Evolutionary conservation across 169 alveolate species (phyloP), one percentile per base, ranked within the genome.

Genomic region (Eimeria zaria): DNA sequence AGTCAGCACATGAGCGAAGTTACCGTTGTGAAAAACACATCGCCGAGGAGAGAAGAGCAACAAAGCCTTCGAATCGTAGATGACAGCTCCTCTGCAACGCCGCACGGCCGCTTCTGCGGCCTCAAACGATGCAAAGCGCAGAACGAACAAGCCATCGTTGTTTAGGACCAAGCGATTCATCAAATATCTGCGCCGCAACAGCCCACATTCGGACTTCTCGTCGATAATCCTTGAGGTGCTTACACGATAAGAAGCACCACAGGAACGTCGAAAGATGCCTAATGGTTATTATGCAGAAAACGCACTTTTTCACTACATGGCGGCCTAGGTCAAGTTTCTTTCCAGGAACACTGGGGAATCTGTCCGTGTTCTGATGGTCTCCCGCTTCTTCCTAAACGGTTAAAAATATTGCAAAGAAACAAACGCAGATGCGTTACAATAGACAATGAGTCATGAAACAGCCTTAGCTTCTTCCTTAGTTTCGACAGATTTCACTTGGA

Each of bases 101-200:
- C 96, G 93, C 69, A 94, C 91, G 5, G 96, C 96, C 20, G 91
- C 96, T 27, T 88, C 96, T 2, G 96, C 96, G 30, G 96, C 96
- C 58, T 94, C 96, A 60, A 94, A 94, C 1, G 96, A 94, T 33
- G 89, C 73, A 53, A 94, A 94, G 36, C 96, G 91, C 48, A 94
- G 64, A 39, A 94, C 89, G 22, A 94, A 94, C 58, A 94, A 5
- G 39, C 96, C 96, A 30, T 94, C 96, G 64, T 94, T 94, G 69
- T 94, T 88, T 12, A 81, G 80, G 51, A 53, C 91, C 48, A 94
- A 78, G 41, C 96, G 96, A 24, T 94, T 76, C 89, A 67, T 94
- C 30, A 94, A 55, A 48, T 69, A 36, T 81, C 96, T 94, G 89
- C 89, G 67, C 5, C 95, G 76, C 12, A 58, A 85, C 67, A 67